Evolutionary conservation across 805 yeast species (phyloP).

Genomic region (Sugiyamaella mastotermitis): DNA sequence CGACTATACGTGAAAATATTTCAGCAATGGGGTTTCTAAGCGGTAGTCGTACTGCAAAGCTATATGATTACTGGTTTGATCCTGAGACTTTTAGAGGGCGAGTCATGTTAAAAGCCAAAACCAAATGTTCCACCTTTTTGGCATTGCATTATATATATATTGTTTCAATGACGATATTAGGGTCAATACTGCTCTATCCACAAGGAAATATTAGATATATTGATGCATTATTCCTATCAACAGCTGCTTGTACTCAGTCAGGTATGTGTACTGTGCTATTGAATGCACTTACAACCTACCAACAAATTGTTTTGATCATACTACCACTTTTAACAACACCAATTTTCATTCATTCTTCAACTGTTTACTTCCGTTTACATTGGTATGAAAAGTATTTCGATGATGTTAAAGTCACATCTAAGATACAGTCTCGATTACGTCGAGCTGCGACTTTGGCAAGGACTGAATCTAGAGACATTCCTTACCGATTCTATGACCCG

Average conservation of each 20-base stretch:
- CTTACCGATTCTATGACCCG: background rate
- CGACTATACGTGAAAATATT: no score
- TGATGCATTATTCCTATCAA: slow-evolving; percentile 71
- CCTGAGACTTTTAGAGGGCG: background rate
- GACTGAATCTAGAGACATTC: slow-evolving; percentile 24
- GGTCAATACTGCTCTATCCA: slow-evolving; percentile 76
- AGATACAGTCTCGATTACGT: slow-evolving; percentile 73
- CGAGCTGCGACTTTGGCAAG: slow-evolving; percentile 65
- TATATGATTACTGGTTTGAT: background rate
- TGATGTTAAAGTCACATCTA: slow-evolving; percentile 72
- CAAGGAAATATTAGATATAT: slow-evolving; percentile 58
- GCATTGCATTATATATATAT: slow-evolving; percentile 45
- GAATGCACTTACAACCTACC: slow-evolving; percentile 61
- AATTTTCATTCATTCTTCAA: slow-evolving; percentile 73
- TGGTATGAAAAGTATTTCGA: slow-evolving; percentile 89
- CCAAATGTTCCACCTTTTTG: slow-evolving; percentile 12
- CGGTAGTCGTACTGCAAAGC: no score
- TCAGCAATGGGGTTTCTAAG: no score
- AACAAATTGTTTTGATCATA: slow-evolving; percentile 68
- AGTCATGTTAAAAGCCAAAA: background rate
- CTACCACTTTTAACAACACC: slow-evolving; percentile 72
- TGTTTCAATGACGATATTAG: slow-evolving; percentile 48
- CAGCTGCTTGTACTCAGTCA: slow-evolving; percentile 83
- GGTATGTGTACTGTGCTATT: slow-evolving; percentile 79
- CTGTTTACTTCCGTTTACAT: slow-evolving; percentile 72